Conservation (phyloP, 805 yeast species). For the Candida wancherniae region DNA sequence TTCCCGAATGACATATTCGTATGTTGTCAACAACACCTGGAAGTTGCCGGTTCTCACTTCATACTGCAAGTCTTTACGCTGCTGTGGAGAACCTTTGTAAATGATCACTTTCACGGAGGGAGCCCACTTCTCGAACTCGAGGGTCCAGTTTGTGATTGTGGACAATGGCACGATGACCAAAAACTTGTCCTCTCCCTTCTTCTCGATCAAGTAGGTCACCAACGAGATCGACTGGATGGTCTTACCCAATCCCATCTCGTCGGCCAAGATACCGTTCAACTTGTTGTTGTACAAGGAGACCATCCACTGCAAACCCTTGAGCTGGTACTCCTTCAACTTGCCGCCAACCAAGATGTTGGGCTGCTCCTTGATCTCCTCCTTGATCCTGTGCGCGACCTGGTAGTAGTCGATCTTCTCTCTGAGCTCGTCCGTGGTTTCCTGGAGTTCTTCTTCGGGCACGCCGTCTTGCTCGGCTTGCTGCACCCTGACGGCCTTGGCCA, state of each 20-base stretch:
- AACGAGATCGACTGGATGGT: constrained; percentile 76
- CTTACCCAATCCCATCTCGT: constrained; percentile 67
- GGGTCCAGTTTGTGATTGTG: constrained; percentile 79
- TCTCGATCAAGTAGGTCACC: constrained; percentile 64
- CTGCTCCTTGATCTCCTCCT: constrained; percentile 62
- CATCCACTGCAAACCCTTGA: constrained; percentile 65
- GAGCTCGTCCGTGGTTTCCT: constrained; percentile 45
- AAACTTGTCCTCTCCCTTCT: constrained; percentile 64
- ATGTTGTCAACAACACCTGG: constrained; percentile 74
- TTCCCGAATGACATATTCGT: constrained; percentile 76
- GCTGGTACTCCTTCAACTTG: constrained; percentile 68
- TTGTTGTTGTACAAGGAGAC: constrained; percentile 57
- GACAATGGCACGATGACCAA: constrained; percentile 80
- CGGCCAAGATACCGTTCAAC: constrained; percentile 60
- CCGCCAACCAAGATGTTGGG: constrained; percentile 75
- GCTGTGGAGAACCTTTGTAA: constrained; percentile 73
- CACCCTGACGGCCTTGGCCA: constrained; percentile 72
- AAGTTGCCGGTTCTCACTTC: constrained; percentile 66
- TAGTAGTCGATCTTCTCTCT: constrained; percentile 72
- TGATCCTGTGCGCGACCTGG: constrained; percentile 72
- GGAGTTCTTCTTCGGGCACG: constrained; percentile 28
- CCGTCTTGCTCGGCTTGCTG: constrained; percentile 56
- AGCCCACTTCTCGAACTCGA: constrained; percentile 87
- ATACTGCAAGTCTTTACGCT: constrained; percentile 60
- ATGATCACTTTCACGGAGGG: constrained; percentile 68